Evolutionary conservation across 2,329 filamentous ascomycete genomes (phyloP).

Genomic region (Dactylonectria estremocensis): DNA sequence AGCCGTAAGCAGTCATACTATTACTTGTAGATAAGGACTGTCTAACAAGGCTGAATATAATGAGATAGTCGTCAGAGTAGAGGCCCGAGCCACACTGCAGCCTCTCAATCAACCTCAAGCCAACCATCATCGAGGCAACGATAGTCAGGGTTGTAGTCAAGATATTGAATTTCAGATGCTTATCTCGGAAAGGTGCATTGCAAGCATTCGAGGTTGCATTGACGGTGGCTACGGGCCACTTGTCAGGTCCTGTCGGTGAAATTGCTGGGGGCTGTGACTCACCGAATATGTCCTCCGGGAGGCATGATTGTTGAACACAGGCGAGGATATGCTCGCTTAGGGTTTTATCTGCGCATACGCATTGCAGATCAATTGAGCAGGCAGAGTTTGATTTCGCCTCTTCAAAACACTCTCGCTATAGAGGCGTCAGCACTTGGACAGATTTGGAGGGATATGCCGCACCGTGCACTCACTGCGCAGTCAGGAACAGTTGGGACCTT

Average conservation of each 20-base stretch:
- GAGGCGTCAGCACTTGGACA: neutral
- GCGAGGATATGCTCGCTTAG: neutral
- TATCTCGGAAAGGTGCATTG: slow-evolving; percentile 13
- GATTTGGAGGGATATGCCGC: neutral
- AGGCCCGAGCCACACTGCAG: slow-evolving; percentile 9
- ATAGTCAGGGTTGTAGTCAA: neutral
- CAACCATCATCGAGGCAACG: slow-evolving; percentile 7
- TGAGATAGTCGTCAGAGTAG: slow-evolving; percentile 16
- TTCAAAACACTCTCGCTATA: neutral
- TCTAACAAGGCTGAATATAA: slow-evolving; percentile 7
- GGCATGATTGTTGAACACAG: neutral
- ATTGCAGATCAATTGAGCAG: slow-evolving; percentile 1
- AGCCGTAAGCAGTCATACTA: neutral
- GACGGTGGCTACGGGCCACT: neutral
- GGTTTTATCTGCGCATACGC: neutral
- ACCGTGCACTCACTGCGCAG: slow-evolving; percentile 1
- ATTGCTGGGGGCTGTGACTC: neutral
- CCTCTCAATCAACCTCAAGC: slow-evolving; percentile 11
- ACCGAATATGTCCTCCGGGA: neutral
- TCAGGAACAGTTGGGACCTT: slow-evolving; percentile 1
- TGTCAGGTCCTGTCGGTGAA: slow-evolving; percentile 1
- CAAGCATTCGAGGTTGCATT: slow-evolving; percentile 12
- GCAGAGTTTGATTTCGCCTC: neutral
- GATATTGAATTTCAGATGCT: slow-evolving; percentile 4
- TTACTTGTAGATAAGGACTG: neutral